A percentile compares a stretch with the other conserved stretches of the same genome.
These are phyloP conservation scores for Balansia obtecta DNA, from an alignment of 2,329 filamentous ascomycete species.

Conservation along the genomic window DNA sequence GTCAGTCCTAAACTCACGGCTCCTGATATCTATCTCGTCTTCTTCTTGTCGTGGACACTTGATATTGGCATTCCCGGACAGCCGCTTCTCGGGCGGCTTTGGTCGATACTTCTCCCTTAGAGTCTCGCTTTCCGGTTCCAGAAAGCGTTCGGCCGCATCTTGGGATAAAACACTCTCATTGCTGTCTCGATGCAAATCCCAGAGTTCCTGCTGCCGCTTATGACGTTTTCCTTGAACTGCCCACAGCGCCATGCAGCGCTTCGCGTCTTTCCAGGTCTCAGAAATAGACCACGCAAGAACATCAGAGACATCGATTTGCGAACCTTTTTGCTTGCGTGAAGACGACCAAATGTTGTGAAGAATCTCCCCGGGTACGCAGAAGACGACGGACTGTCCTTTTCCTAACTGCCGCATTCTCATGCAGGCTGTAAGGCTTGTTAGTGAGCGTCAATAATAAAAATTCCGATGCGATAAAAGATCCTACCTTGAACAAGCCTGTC, in stretches of 20 bases:
- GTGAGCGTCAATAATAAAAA: background rate
- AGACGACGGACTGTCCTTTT: slow-evolving; percentile 50
- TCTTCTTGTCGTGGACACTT: background rate
- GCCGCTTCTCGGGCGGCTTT: background rate
- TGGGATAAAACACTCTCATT: background rate
- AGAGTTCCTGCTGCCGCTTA: background rate
- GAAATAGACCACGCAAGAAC: slow-evolving; percentile 47
- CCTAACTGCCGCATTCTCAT: slow-evolving; percentile 63
- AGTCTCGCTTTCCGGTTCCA: slow-evolving; percentile 1
- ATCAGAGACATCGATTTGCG: slow-evolving; percentile 33
- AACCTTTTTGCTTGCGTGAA: accelerated
- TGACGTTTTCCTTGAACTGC: background rate
- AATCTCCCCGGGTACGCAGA: slow-evolving; percentile 48
- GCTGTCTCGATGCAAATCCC: background rate
- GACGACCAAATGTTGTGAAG: slow-evolving; percentile 32
- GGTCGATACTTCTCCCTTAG: background rate
- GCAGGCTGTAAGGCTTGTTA: slow-evolving; percentile 33
- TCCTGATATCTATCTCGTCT: background rate
- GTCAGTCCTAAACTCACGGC: background rate
- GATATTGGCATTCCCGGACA: background rate
- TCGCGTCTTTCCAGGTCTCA: slow-evolving; percentile 41
- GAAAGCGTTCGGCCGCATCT: background rate
- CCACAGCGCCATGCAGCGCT: slow-evolving; percentile 14
- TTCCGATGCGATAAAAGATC: slow-evolving; percentile 4
- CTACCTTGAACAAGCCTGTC: slow-evolving; percentile 57